Evolutionary conservation across 352 stramenopile genomes (phyloP).

Genomic region (Phytophthora aleatoria): DNA sequence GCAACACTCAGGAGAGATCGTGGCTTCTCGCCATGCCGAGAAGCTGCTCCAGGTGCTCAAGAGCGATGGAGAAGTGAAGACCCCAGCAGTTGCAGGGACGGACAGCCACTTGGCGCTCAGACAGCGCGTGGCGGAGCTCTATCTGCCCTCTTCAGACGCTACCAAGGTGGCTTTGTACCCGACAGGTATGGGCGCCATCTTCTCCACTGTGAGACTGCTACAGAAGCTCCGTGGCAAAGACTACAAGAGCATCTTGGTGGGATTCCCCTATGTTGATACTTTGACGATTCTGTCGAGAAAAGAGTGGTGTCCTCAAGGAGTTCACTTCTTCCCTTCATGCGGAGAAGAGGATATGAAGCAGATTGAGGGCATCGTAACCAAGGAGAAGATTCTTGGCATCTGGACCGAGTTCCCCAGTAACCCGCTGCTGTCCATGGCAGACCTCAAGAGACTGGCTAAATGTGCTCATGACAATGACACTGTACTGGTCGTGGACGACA

Average conservation of each 20-base stretch:
- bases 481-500: constrained; percentile 91
- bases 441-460: constrained; percentile 81
- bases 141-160: constrained; percentile 32
- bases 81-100: constrained; percentile 12
- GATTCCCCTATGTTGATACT: constrained; percentile 95
- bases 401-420: constrained; percentile 95
- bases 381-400: constrained; percentile 82
- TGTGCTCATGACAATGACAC: constrained; percentile 89
- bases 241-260: constrained; percentile 87
- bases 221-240: constrained; percentile 43
- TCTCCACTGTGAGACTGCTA: constrained; percentile 78
- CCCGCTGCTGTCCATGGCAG: constrained; percentile 85
- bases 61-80: neutral
- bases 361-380: constrained; percentile 70
- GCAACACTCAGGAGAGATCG: constrained; percentile 94
- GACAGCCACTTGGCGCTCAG: constrained; percentile 46
- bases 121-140: constrained; percentile 59
- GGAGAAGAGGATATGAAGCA: constrained; percentile 63
- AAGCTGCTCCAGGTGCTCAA: constrained; percentile 59
- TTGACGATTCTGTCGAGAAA: constrained; percentile 90
- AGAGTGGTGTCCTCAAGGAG: constrained; percentile 85
- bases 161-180: constrained; percentile 75
- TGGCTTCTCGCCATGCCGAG: constrained; percentile 87
- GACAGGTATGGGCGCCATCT: constrained; percentile 91
- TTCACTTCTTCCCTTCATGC: constrained; percentile 90